Evolutionary conservation across 2,329 filamentous ascomycete genomes (phyloP), one percentile per base, ranked within the genome.

Genomic region (Verticillium albo-atrum): DNA sequence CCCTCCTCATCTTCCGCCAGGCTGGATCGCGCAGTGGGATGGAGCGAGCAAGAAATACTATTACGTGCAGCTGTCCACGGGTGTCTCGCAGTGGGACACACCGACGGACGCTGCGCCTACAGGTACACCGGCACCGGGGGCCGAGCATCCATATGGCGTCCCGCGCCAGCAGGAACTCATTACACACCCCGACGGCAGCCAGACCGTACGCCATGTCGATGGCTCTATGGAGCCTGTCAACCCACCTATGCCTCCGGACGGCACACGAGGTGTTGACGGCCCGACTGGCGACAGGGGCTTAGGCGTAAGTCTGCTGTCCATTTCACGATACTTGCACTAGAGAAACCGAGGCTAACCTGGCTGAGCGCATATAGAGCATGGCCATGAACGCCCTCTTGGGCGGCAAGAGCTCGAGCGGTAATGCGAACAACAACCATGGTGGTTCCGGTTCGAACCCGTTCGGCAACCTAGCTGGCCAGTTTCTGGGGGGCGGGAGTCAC

Each of bases 1-100:
- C 64, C 86, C 86, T 64, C 86, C 86, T 54, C 76, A 78, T 54
- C 79, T 89, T 57, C 86, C 86, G 55, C 75, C 83, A 14, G 86
- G 86, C 68, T 89, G 86, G 86, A 89, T 88, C 68, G 85, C 86
- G 60, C 86, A 89, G 75, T 89, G 86, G 86, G 86, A 89, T 69
- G 82, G 81, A 63, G 70, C 79, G 59, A 85, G 80, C 71, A 82
- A 79, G 71, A 88, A 88, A 71, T 89, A 89, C 71, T 89, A 89
- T 72, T 89, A 85, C 71, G 88, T 91, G 56, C 87, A 90, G 72
- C 82, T 91, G 58, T 87, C 86, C 57, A 90, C 88, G 7, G 88
- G 88, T 54, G 79, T 84, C 37, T 89, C 88, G 63, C 88, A 90
- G 73, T 91, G 89, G 88, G 88, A 90, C n/a, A 81, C 83, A 32